Conservation (phyloP, 2,329 filamentous ascomycete species). For the Alternaria ethzedia region DNA sequence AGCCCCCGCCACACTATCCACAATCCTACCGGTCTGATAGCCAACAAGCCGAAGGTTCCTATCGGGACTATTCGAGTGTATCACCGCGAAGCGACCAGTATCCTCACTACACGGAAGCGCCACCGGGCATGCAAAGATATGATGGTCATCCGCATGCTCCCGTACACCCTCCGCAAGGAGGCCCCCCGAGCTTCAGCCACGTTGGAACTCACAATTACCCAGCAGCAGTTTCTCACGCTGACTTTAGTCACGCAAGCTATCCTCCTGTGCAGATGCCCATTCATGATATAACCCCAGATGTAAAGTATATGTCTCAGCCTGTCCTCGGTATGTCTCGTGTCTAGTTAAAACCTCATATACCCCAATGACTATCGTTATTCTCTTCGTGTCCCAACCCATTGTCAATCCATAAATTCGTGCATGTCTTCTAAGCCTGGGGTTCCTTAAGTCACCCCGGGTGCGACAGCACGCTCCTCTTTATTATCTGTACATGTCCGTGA, state of each 20-base stretch:
- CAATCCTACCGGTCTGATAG: slow-evolving; percentile 27
- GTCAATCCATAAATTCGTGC: slow-evolving; percentile 10
- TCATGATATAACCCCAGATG: slow-evolving; percentile 43
- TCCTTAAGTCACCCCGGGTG: not conserved
- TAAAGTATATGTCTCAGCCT: slow-evolving; percentile 48
- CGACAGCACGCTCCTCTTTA: not conserved
- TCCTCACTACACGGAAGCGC: slow-evolving; percentile 27
- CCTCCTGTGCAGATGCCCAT: slow-evolving; percentile 44
- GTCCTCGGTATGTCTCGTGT: slow-evolving; percentile 51
- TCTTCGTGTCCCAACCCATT: slow-evolving; percentile 19
- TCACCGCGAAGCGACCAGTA: slow-evolving; percentile 34
- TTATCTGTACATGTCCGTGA: not conserved
- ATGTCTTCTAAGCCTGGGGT: slow-evolving; percentile 11
- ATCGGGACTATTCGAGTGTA: slow-evolving; percentile 27
- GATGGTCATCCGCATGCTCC: slow-evolving; percentile 31
- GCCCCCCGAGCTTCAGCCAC: slow-evolving; percentile 28
- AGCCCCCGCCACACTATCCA: slow-evolving; percentile 29
- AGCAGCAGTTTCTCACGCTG: slow-evolving; percentile 32
- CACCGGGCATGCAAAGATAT: slow-evolving; percentile 28
- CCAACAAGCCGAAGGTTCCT: slow-evolving; percentile 30
- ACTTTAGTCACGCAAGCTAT: slow-evolving; percentile 39
- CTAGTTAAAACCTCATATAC: slow-evolving; percentile 44
- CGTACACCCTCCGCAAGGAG: slow-evolving; percentile 24
- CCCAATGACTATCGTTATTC: slow-evolving; percentile 42
- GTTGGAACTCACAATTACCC: slow-evolving; percentile 28